Conservation (phyloP, 108 stramenopile genomes). For the Skeletonema grethae region DNA sequence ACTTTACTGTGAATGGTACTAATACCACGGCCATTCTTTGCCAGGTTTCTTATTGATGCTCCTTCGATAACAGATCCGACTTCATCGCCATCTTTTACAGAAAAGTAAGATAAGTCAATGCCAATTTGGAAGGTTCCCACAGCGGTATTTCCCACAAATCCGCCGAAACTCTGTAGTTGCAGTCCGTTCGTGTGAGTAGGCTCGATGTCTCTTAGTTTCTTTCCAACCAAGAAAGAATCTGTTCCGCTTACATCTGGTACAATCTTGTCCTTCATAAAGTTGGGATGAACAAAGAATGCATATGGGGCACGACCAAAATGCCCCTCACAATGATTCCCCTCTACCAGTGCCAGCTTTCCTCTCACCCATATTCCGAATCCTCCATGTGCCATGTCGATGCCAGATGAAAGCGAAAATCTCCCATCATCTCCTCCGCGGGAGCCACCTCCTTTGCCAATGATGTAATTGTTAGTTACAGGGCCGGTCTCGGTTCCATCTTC, state of each 20-base stretch:
- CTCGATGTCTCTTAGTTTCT: slow-evolving; percentile 4
- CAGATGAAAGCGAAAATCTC: slow-evolving; percentile 3
- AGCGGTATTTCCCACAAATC: neutral
- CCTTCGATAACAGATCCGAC: neutral
- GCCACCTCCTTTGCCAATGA: slow-evolving; percentile 22
- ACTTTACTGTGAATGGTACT: neutral
- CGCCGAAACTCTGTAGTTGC: slow-evolving; percentile 10
- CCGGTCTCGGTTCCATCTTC: slow-evolving; percentile 33
- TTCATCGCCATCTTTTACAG: neutral
- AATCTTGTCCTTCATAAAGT: slow-evolving; percentile 15
- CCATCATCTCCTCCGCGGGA: slow-evolving; percentile 12
- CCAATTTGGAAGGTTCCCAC: slow-evolving; percentile 8
- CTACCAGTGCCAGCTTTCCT: neutral
- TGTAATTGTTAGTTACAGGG: slow-evolving; percentile 8
- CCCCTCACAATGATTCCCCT: slow-evolving; percentile 16
- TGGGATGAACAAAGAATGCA: slow-evolving; percentile 23
- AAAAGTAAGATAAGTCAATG: slow-evolving; percentile 8
- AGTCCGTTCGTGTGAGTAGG: neutral
- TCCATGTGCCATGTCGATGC: slow-evolving; percentile 25
- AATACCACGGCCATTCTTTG: neutral
- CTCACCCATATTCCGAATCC: slow-evolving; percentile 30
- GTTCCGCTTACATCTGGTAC: slow-evolving; percentile 15
- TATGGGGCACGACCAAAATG: slow-evolving; percentile 15
- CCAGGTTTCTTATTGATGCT: neutral
- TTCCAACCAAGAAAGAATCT: neutral